Conservation (phyloP, 2,329 filamentous ascomycete species). For the Penicillium thymicola region DNA sequence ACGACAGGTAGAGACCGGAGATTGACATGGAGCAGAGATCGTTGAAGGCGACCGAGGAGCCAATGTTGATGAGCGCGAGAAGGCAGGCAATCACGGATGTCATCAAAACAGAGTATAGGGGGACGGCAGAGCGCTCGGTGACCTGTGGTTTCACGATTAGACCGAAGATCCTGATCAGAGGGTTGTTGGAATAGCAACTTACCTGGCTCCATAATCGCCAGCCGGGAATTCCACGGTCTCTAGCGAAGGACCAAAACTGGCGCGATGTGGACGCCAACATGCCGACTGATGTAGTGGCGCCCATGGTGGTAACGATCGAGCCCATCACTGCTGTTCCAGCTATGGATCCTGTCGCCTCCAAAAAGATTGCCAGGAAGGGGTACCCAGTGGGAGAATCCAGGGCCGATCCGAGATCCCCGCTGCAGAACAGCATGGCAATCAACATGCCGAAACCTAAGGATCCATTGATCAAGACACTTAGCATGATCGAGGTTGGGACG, state of each 20-base stretch:
- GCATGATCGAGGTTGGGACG: slow-evolving; percentile 38
- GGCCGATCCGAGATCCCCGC: slow-evolving; percentile 32
- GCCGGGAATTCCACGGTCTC: slow-evolving; percentile 27
- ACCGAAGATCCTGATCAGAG: not conserved
- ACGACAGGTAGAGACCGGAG: slow-evolving; percentile 32
- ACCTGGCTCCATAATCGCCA: slow-evolving; percentile 30
- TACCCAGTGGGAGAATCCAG: slow-evolving; percentile 29
- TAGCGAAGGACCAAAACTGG: slow-evolving; percentile 30
- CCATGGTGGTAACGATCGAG: slow-evolving; percentile 29
- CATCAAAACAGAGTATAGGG: slow-evolving; percentile 24
- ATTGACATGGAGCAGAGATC: slow-evolving; percentile 35
- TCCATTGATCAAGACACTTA: slow-evolving; percentile 37
- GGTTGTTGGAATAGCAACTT: not conserved
- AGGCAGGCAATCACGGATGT: slow-evolving; percentile 28
- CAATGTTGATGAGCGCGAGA: slow-evolving; percentile 35
- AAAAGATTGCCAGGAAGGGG: slow-evolving; percentile 36
- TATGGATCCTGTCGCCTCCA: slow-evolving; percentile 28
- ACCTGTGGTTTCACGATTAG: slow-evolving; percentile 14
- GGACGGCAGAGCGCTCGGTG: slow-evolving; percentile 25
- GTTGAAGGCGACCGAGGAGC: slow-evolving; percentile 32
- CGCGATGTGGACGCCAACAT: slow-evolving; percentile 47
- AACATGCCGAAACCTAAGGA: slow-evolving; percentile 37
- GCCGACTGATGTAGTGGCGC: slow-evolving; percentile 32
- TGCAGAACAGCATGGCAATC: slow-evolving; percentile 39
- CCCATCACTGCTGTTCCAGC: slow-evolving; percentile 26